Percentiles rank a stretch among this genome's conserved stretches.
These are phyloP conservation scores for Fragaria nilgerrensis DNA, from an alignment of 306 rosid species.

Conservation along the genomic window DNA sequence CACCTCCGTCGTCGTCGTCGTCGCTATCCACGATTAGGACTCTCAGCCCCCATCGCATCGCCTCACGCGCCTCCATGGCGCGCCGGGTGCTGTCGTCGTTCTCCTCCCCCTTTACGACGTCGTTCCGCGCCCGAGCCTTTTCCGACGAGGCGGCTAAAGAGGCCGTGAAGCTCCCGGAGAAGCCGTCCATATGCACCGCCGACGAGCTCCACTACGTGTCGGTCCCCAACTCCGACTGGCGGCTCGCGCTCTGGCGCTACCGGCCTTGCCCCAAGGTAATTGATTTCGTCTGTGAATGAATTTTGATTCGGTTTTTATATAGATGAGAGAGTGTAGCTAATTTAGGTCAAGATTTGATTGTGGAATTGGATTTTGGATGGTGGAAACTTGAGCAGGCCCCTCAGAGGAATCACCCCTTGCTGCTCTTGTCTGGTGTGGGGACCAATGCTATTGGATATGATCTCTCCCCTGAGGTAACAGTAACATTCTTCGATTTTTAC, in stretches of 20 bases:
- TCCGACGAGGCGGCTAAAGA: conserved; percentile 30
- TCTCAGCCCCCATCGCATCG: conserved; percentile 17
- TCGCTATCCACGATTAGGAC: conserved; percentile 42
- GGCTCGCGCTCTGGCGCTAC: conserved; percentile 96
- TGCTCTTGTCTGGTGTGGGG: conserved; percentile 91
- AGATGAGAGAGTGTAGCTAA: background rate
- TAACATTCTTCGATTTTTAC: too few species aligned
- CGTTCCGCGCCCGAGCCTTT: conserved; percentile 56
- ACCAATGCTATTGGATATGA: conserved; percentile 98
- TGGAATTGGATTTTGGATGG: background rate
- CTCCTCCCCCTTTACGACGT: conserved; percentile 19
- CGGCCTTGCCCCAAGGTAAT: conserved; percentile 67
- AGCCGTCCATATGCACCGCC: conserved; percentile 87
- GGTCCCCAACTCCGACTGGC: conserved; percentile 77
- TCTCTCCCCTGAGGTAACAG: conserved; percentile 74
- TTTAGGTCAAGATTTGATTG: background rate
- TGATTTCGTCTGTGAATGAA: background rate
- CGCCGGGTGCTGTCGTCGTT: conserved; percentile 23
- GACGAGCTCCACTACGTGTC: conserved; percentile 95
- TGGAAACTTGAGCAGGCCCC: conserved; percentile 52
- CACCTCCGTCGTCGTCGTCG: background rate
- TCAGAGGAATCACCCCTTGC: conserved; percentile 79
- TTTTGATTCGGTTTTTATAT: too few species aligned
- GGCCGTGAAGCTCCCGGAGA: conserved; percentile 44
- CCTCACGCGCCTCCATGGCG: conserved; percentile 43